Percentiles rank a stretch among this genome's conserved stretches.
Evolutionary conservation across 108 stramenopile genomes (phyloP).

Genomic region (Schizochytrium sp.): DNA sequence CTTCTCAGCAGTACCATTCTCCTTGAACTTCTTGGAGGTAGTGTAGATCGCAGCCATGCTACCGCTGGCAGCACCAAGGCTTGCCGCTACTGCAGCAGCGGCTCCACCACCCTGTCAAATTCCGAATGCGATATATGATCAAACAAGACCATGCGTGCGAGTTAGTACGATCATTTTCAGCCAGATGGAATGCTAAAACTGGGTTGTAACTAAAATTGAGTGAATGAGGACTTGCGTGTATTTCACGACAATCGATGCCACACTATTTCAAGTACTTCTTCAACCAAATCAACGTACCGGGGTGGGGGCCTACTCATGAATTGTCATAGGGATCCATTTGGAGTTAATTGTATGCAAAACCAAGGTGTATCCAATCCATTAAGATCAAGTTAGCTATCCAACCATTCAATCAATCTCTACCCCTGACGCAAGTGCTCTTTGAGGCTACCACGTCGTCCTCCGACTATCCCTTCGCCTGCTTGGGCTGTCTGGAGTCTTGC

Average conservation of each 20-base stretch:
- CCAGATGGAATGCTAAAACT: neutral
- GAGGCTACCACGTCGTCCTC: too few relatives aligned
- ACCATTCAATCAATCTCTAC: neutral
- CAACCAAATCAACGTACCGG: conserved; percentile 20
- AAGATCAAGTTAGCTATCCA: conserved; percentile 1
- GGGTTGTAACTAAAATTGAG: neutral
- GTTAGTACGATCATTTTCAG: neutral
- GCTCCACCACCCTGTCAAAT: conserved; percentile 50
- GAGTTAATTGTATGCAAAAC: neutral
- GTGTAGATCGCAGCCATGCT: conserved; percentile 59
- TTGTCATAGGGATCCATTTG: neutral
- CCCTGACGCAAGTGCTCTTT: too few relatives aligned
- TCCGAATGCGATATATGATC: neutral
- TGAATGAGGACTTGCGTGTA: neutral
- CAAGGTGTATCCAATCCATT: neutral
- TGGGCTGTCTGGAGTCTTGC: too few relatives aligned
- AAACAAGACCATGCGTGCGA: neutral
- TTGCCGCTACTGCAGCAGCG: conserved; percentile 46
- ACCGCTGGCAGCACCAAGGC: conserved; percentile 51
- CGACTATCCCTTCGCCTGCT: too few relatives aligned
- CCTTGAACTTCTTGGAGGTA: neutral
- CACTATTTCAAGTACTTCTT: neutral
- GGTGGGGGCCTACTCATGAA: conserved; percentile 18
- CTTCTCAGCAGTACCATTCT: conserved; percentile 37
- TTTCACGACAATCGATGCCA: neutral